Evolutionary conservation across 495 filamentous ascomycete species (phyloP), one percentile per base, ranked within the genome.

Genomic region (Friedmanniomyces endolithicus): DNA sequence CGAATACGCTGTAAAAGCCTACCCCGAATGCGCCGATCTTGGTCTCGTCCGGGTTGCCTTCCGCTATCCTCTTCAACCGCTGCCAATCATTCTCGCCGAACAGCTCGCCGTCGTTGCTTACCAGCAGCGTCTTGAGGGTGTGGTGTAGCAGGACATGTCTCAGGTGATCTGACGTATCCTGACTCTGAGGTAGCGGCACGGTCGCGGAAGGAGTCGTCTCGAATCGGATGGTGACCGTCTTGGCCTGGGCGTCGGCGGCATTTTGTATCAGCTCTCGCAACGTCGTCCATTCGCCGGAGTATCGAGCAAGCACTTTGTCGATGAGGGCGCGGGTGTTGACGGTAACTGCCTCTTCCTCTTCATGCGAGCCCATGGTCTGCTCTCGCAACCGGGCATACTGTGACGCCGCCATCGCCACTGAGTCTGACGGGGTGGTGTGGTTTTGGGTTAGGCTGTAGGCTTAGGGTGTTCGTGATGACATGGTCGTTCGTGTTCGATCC

Each of bases 21-120:
- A 99, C 94, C 45, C 94, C 94, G 66, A 97, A 99, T 4, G 94
- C 94, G 19, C 94, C 94, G 62, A 99, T 97, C 72, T 99, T 97
- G 3, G 88, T 94, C 68, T 97, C 94, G 67, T 97, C 90, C 0
- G 94, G 94, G 64, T 99, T 99, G 12, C 94, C 94, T 69, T 97
- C 90, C 14, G 94, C 94, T 59, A 99, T 99, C 52, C 88, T 82
- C 73, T 97, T 97, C 63, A 99, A 65, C 53, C 94, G 78, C 41
- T 79, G 78, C 94, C 94, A 99, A 69, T 99, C 94, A 17, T 85
- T 88, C 49, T 82, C 78, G 33, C 78, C 81, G 60, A 99, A 99
- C 1, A 82, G 74, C 50, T 85, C 74, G 33, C 94, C 94, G 67
- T 99, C 79, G 55, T 99, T 99, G 50, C 88, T 83, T 4, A 97